Percentiles rank a stretch among this genome's conserved stretches.
These are phyloP conservation scores for Prunus armeniaca DNA, from an alignment of 306 rosid species.

Conservation along the genomic window DNA sequence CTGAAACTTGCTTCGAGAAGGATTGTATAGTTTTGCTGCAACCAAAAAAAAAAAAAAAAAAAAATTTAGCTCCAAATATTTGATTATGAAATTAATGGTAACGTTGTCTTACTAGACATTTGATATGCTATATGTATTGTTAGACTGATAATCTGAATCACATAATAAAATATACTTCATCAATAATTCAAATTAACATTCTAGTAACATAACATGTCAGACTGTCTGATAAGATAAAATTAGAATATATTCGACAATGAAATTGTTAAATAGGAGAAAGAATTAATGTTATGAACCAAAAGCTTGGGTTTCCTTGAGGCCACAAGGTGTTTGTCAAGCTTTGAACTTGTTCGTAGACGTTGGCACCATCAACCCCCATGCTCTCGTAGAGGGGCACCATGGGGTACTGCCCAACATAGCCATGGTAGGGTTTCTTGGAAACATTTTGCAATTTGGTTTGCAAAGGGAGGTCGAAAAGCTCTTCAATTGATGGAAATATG, in stretches of 20 bases:
- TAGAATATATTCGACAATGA: neutral
- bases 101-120: neutral
- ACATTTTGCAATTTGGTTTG: conserved; percentile 53
- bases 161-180: too few relatives aligned
- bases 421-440: conserved; percentile 57
- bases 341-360: conserved; percentile 36
- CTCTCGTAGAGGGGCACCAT: conserved; percentile 58
- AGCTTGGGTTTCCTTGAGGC: conserved; percentile 59
- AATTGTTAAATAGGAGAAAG: neutral
- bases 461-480: conserved; percentile 69
- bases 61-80: neutral
- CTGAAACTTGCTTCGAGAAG: conserved; percentile 47
- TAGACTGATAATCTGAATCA: neutral
- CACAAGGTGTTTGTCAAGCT: conserved; percentile 35
- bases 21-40: conserved; percentile 51
- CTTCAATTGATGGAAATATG: conserved; percentile 32
- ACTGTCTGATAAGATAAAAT: neutral
- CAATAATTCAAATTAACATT: neutral
- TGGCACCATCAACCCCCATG: conserved; percentile 59
- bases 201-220: neutral
- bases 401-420: conserved; percentile 68
- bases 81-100: neutral
- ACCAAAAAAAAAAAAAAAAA: neutral
- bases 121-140: neutral
- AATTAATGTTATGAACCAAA: conserved; percentile 31